phyloP scores from a whole-genome alignment of 352 stramenopile genomes.

The Phytopythium helicoides region DNA sequence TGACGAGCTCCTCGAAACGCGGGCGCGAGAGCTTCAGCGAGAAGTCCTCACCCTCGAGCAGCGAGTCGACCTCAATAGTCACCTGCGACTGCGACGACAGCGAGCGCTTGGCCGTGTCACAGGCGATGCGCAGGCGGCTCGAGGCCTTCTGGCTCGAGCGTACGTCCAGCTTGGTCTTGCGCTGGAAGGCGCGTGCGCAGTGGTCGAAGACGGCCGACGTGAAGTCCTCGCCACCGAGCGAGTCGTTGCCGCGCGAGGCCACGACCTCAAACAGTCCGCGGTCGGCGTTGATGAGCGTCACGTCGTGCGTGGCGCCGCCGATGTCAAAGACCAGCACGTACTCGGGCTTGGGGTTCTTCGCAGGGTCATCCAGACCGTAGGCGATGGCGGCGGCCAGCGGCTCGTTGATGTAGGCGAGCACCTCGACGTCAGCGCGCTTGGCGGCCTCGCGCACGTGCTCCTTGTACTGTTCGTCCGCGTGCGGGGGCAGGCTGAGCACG shows the following conservation, averaged over 20 bases:
- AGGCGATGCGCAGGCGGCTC: conserved; percentile 93
- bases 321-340: conserved; percentile 99
- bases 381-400: conserved; percentile 97
- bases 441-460: conserved; percentile 78
- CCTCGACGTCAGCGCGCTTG: conserved; percentile 90
- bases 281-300: conserved; percentile 95
- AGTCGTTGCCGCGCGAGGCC: conserved; percentile 94
- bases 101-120: conserved; percentile 96
- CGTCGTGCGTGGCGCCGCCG: conserved; percentile 96
- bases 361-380: conserved; percentile 96
- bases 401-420: conserved; percentile 98
- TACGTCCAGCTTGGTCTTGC: conserved; percentile 93
- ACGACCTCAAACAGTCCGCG: conserved; percentile 98
- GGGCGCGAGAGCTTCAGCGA: conserved; percentile 96
- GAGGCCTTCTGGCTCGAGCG: conserved; percentile 92
- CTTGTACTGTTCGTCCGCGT: conserved; percentile 71
- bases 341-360: conserved; percentile 85
- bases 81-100: conserved; percentile 95
- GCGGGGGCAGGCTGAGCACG: conserved; percentile 76
- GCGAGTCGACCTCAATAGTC: conserved; percentile 97
- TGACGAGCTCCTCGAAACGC: conserved; percentile 95
- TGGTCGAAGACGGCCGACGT: conserved; percentile 96
- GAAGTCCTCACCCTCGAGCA: conserved; percentile 97
- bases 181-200: conserved; percentile 95
- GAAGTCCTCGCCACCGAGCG: conserved; percentile 96